Evolutionary conservation across 1,284 basidiomycete species (phyloP), one percentile per base, ranked within the genome.

Genomic region (Cryptococcus sp.): DNA sequence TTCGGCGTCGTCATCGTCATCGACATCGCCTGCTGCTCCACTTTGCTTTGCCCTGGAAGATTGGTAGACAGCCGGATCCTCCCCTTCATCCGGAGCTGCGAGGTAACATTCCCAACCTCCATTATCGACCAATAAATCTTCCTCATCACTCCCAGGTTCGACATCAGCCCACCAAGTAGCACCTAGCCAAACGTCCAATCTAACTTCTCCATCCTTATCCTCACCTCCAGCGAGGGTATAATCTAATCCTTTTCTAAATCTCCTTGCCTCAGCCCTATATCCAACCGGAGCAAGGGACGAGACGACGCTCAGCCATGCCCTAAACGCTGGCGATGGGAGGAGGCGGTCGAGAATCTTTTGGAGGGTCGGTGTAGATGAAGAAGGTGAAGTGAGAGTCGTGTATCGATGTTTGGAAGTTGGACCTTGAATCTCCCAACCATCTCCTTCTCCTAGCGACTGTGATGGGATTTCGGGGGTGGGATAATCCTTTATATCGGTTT

Each of bases 41-140:
- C 28, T 11, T 69, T 68, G 64, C 49, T 70, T 72, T 24, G 69
- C 72, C 34, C 71, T 72, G 43, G 76, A 75, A 36, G 86, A 85
- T 41, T 90, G 86, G 74, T 96, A 97, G 16, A 96, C 87, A 2
- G 91, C 91, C 4, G 93, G 93, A 71, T 94, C 91, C 61, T 93
- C 91, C 60, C 88, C 88, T 67, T 89, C 91, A 60, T 92, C 86
- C 56, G 92, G 90, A 28, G 89, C 87, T 2, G 91, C 87, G 84
- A 96, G 90, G 73, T 96, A 97, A 72, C 91, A 94, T 84, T 96
- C 91, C 92, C 92, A 96, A 21, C 91, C 92, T 50, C 92, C 92
- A 81, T 89, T 89, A 58, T 88, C 76, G 25, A 70, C 47, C 45
- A 74, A 72, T 54, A 69, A 70, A 28, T 72, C 76, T 54, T 77